Conservation (phyloP, 495 filamentous ascomycete genomes). For the Achaetomiella virescens region DNA sequence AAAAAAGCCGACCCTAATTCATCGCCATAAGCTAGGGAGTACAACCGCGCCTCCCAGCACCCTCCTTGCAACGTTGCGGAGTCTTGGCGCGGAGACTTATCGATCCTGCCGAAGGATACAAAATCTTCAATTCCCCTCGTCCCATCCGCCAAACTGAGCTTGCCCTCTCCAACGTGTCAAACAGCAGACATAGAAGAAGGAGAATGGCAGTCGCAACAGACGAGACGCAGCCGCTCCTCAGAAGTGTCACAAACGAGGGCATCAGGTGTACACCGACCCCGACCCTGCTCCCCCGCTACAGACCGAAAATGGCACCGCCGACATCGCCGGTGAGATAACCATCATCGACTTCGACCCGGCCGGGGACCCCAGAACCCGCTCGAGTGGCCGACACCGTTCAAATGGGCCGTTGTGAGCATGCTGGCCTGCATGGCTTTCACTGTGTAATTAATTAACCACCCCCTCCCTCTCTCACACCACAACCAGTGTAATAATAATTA, state of each 20-base stretch:
- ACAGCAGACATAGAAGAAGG: no score
- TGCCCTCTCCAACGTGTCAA: no score
- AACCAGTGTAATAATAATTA: no score
- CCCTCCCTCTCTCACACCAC: neutral
- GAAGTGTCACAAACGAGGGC: constrained; percentile 10
- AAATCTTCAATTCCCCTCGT: no score
- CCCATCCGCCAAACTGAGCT: no score
- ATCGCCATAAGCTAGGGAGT: no score
- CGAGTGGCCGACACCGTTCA: constrained; percentile 46
- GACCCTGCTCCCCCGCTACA: neutral
- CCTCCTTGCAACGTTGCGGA: neutral
- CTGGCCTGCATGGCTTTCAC: constrained; percentile 49
- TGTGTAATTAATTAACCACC: constrained; percentile 33
- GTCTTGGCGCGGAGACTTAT: neutral
- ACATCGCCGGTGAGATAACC: constrained; percentile 26
- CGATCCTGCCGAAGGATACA: no score
- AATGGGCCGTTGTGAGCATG: constrained; percentile 43
- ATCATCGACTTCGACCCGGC: constrained; percentile 42
- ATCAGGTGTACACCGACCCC: constrained; percentile 4
- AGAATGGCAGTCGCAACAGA: neutral
- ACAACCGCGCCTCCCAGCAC: neutral
- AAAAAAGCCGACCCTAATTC: no score
- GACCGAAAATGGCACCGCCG: neutral
- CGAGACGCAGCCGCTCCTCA: constrained; percentile 12
- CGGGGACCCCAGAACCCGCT: constrained; percentile 48